A percentile compares a stretch with the other conserved stretches of the same genome.
Evolutionary conservation across 2,329 filamentous ascomycete species (phyloP).

Genomic region (Penicillium freii): DNA sequence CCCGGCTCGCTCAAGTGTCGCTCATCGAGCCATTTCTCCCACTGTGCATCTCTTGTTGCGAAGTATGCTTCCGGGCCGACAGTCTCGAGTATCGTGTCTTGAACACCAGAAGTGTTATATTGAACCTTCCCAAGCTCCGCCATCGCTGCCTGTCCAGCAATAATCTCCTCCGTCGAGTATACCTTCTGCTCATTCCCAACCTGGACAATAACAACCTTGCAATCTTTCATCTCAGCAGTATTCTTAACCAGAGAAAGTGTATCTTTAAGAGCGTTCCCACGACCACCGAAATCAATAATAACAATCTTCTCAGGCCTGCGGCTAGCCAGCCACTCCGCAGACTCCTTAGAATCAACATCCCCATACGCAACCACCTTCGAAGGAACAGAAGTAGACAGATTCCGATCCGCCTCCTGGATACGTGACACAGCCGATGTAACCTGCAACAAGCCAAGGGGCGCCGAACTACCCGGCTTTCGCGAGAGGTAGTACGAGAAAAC

Average conservation of each 20-base stretch:
- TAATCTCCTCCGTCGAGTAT: conserved; percentile 2
- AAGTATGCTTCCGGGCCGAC: conserved; percentile 5
- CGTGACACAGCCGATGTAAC: conserved; percentile 24
- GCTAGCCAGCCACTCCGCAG: conserved; percentile 10
- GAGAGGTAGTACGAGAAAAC: conserved; percentile 28
- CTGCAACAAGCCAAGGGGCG: conserved; percentile 29
- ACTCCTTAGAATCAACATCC: not conserved
- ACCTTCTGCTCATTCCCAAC: conserved; percentile 21
- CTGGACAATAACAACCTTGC: conserved; percentile 9
- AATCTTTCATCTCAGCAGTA: not conserved
- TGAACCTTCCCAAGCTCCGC: conserved; percentile 8
- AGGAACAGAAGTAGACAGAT: not conserved
- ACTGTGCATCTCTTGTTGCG: not conserved
- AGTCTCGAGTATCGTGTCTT: conserved; percentile 6
- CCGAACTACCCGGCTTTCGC: conserved; percentile 11
- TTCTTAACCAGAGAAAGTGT: conserved; percentile 7
- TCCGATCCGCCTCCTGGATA: conserved; percentile 8
- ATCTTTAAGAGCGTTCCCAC: conserved; percentile 2
- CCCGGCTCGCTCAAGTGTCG: conserved; percentile 12
- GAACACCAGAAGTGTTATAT: conserved; percentile 15
- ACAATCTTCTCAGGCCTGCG: conserved; percentile 13
- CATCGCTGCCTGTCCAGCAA: not conserved
- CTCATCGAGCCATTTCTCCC: conserved; percentile 11
- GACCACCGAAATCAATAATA: conserved; percentile 19
- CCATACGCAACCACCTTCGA: conserved; percentile 12